These are phyloP conservation scores for Rubia balearica DNA, from an alignment of 305 asterid genomes.

Conservation along the genomic window DNA sequence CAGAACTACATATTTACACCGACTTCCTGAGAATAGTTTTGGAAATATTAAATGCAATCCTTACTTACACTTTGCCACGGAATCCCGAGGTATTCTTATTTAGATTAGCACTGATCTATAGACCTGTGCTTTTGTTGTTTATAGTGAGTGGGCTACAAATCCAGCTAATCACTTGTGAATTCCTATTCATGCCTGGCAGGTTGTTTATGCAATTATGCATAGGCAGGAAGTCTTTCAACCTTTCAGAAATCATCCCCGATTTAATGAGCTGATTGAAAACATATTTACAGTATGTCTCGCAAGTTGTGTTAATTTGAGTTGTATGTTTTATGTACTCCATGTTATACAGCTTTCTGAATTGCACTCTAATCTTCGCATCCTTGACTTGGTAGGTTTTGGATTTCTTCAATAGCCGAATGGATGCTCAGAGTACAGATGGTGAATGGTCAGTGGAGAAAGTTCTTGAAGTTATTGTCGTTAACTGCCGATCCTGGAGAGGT, in stretches of 20 bases:
- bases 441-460: conserved; percentile 98
- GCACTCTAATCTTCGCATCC: conserved; percentile 7
- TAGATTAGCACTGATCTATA: conserved; percentile 14
- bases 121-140: conserved; percentile 8
- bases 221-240: conserved; percentile 97
- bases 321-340: background rate
- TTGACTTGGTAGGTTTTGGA: conserved; percentile 59
- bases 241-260: conserved; percentile 92
- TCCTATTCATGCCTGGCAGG: conserved; percentile 45
- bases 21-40: conserved; percentile 91
- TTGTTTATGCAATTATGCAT: conserved; percentile 93
- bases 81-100: conserved; percentile 74
- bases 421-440: conserved; percentile 60
- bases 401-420: conserved; percentile 83
- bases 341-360: background rate
- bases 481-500: conserved; percentile 94
- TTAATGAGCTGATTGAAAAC: conserved; percentile 88
- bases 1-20: conserved; percentile 76
- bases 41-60: conserved; percentile 80
- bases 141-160: background rate
- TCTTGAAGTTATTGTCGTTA: conserved; percentile 64
- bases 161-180: background rate
- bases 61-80: conserved; percentile 76
- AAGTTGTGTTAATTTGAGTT: background rate
- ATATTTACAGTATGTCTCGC: conserved; percentile 49